These are phyloP conservation scores for Stachybotrys chartarum DNA, from an alignment of 2,329 filamentous ascomycete genomes.

Conservation along the genomic window DNA sequence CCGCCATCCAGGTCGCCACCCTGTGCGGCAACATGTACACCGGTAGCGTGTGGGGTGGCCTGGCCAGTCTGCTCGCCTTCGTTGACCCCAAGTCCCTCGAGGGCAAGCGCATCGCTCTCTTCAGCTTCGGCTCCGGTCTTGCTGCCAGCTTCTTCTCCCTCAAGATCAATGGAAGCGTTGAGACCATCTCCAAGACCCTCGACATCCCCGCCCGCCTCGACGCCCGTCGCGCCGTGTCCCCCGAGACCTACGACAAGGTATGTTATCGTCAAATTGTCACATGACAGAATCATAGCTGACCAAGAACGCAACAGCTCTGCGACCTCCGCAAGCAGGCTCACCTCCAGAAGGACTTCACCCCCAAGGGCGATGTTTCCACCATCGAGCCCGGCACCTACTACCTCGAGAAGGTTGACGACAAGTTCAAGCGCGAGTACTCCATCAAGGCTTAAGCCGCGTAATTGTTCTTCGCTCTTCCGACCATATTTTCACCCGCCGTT, in stretches of 20 bases:
- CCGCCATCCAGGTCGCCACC: constrained; percentile 68
- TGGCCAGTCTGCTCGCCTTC: constrained; percentile 62
- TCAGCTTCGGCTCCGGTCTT: constrained; percentile 74
- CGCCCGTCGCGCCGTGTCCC: constrained; percentile 57
- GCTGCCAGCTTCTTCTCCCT: constrained; percentile 67
- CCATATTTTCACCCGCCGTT: background rate
- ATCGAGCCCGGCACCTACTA: constrained; percentile 67
- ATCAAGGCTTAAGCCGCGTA: constrained; percentile 56
- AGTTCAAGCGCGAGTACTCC: constrained; percentile 75
- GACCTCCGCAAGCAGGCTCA: constrained; percentile 76
- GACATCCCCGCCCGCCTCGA: constrained; percentile 64
- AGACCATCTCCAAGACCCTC: constrained; percentile 58
- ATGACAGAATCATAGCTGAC: constrained; percentile 11
- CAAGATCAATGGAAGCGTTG: constrained; percentile 64
- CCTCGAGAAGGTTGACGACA: constrained; percentile 72
- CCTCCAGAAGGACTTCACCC: constrained; percentile 71
- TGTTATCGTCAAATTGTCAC: background rate
- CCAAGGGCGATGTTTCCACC: constrained; percentile 60
- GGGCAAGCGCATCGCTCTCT: constrained; percentile 67
- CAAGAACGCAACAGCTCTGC: constrained; percentile 55
- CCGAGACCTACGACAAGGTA: constrained; percentile 66
- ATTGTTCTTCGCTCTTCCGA: background rate
- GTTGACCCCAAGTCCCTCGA: constrained; percentile 55
- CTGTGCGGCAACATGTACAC: constrained; percentile 67
- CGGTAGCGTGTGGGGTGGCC: constrained; percentile 67